Percentiles rank a stretch among this genome's conserved stretches.
Conservation (phyloP, 257 asterid genomes). For the Primulina eburnea region DNA sequence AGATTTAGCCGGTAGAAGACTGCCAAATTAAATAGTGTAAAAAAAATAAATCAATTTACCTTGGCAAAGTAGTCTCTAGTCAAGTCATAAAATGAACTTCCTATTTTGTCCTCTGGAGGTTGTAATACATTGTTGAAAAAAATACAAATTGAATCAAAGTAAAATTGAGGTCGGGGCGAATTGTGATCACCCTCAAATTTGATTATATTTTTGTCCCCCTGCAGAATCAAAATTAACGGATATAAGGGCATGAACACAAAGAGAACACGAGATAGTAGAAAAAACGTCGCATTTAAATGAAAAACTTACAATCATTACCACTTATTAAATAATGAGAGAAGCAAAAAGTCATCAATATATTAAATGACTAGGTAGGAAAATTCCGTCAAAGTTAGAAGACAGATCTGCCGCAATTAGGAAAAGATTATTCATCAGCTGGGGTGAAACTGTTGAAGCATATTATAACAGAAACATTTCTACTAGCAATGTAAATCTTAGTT, state of each 20-base stretch:
- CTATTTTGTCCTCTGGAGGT: conserved; percentile 71
- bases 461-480: neutral
- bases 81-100: conserved; percentile 53
- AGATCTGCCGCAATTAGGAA: neutral
- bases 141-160: conserved; percentile 91
- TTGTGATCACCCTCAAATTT: conserved; percentile 97
- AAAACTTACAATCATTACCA: neutral
- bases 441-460: neutral
- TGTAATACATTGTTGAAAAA: conserved; percentile 88
- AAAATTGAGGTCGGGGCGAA: conserved; percentile 92
- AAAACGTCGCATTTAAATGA: neutral
- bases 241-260: neutral
- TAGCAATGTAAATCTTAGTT: neutral
- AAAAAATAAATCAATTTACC: conserved; percentile 40
- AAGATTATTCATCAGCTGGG: neutral
- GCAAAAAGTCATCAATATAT: neutral
- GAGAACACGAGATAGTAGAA: conserved; percentile 5
- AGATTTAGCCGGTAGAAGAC: conserved; percentile 5
- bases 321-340: neutral
- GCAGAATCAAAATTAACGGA: conserved; percentile 22
- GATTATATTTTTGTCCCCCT: conserved; percentile 96
- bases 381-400: neutral
- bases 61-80: conserved; percentile 49
- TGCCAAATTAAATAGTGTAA: conserved; percentile 8
- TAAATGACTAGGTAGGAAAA: neutral